Percentiles rank a stretch among this genome's conserved stretches.
These are phyloP conservation scores for Rhizoctonia solani DNA, from an alignment of 1,284 basidiomycete species.

Conservation along the genomic window DNA sequence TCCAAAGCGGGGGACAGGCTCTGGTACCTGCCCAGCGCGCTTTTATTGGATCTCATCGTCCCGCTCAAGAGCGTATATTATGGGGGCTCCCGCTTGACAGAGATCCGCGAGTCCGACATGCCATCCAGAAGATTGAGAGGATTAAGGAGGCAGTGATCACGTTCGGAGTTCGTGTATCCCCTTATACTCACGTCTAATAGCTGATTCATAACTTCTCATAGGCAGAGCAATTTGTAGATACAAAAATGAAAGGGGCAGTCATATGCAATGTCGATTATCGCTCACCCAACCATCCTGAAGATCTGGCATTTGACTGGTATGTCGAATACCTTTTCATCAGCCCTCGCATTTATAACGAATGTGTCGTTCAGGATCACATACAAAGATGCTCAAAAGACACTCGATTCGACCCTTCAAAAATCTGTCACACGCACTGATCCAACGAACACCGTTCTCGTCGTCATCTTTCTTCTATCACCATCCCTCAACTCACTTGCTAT, in stretches of 20 bases:
- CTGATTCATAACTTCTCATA: not conserved
- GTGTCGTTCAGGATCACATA: slow-evolving; percentile 2
- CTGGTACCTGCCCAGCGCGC: slow-evolving; percentile 26
- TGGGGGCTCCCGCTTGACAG: slow-evolving; percentile 16
- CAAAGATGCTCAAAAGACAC: slow-evolving; percentile 22
- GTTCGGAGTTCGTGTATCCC: not conserved
- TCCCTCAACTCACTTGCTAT: slow-evolving; percentile 27
- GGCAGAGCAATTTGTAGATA: slow-evolving; percentile 8
- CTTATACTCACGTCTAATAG: not conserved
- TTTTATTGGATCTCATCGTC: slow-evolving; percentile 17
- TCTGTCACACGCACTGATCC: slow-evolving; percentile 13
- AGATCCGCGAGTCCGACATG: slow-evolving; percentile 16
- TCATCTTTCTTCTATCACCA: slow-evolving; percentile 18
- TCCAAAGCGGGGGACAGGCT: slow-evolving; percentile 8
- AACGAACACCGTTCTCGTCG: not conserved
- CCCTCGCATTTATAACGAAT: not conserved
- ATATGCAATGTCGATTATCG: slow-evolving; percentile 21
- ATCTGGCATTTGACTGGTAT: slow-evolving; percentile 23
- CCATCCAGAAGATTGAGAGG: slow-evolving; percentile 4
- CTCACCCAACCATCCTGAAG: slow-evolving; percentile 3
- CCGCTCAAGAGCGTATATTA: slow-evolving; percentile 7
- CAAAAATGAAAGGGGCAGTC: slow-evolving; percentile 1
- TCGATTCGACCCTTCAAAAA: slow-evolving; percentile 16
- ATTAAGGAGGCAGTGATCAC: slow-evolving; percentile 7
- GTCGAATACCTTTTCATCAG: not conserved